Evolutionary conservation across 2,329 filamentous ascomycete species (phyloP), one percentile per base, ranked within the genome.

Genomic region (Fusarium sp.): DNA sequence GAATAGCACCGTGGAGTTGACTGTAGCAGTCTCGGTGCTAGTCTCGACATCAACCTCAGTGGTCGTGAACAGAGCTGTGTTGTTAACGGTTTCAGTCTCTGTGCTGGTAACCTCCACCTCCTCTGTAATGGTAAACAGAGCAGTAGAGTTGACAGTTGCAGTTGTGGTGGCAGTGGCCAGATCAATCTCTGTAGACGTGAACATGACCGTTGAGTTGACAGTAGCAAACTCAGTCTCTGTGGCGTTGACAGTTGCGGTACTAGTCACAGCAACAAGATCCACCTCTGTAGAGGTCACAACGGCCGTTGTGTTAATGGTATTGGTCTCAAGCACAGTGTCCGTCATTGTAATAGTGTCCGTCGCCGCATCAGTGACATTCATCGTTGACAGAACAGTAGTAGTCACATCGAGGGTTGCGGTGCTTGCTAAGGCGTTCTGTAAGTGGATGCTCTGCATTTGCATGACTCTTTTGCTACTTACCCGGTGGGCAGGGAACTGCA

Each of bases 401-500:
- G 23, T 40, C 10, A n/a, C 11, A 50, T 50, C 30, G 6, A 50
- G 11, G 6, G 33, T 37, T 21, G 23, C 35, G 33, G 33, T 58
- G 15, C 52, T 46, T 25, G n/a, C 21, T 23, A 33, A 46, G 7
- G 18, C 5, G 33, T 38, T 32, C 33, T 25, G 18, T 62, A 13
- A 63, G 42, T 12, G 21, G 28, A 13, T 19, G 28, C 16, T 18
- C 32, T 46, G 13, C n/a, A n/a, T n/a, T 16, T 18, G 10, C 16
- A 21, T n/a, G 21, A 18, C 19, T 18, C 16, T 33, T 6, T 42
- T 19, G 2, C 33, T 42, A 33, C 64, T 59, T 40, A 67, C 64
- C 19, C 23, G 23, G 50, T 54, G 23, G 25, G 46, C 42, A 46
- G 19, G 66, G 66, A 28, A 53, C 37, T 69, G 67, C 66, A 37